Conservation (phyloP, 352 stramenopile genomes). For the Phytophthora europaea region DNA sequence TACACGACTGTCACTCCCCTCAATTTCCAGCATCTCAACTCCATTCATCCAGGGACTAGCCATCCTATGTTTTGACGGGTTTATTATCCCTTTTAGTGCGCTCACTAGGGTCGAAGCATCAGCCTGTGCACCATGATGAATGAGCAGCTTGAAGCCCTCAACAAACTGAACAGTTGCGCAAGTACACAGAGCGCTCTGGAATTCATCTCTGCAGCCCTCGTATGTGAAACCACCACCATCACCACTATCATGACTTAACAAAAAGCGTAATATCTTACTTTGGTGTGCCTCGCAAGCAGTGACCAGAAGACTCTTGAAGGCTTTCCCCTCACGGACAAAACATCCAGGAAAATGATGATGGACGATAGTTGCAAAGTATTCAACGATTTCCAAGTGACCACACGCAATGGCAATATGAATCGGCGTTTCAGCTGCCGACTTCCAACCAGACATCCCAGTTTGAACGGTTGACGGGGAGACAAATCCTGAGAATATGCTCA, state of each 20-base stretch:
- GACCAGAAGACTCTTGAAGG: slow-evolving; percentile 56
- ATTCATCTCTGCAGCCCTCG: slow-evolving; percentile 45
- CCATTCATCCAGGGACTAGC: slow-evolving; percentile 14
- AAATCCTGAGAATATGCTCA: slow-evolving; percentile 48
- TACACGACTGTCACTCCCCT: neutral
- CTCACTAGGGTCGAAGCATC: slow-evolving; percentile 46
- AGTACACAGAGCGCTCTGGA: slow-evolving; percentile 49
- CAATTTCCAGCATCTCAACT: slow-evolving; percentile 23
- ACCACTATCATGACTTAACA: slow-evolving; percentile 37
- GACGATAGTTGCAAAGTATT: slow-evolving; percentile 49
- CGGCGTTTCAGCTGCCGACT: slow-evolving; percentile 41
- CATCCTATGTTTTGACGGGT: slow-evolving; percentile 8
- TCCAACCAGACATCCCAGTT: slow-evolving; percentile 7
- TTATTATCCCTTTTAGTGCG: slow-evolving; percentile 41
- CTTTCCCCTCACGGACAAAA: slow-evolving; percentile 52
- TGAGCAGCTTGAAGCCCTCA: slow-evolving; percentile 51
- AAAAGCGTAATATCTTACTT: slow-evolving; percentile 45
- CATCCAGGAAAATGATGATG: slow-evolving; percentile 58
- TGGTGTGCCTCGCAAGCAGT: slow-evolving; percentile 49
- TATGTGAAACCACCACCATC: slow-evolving; percentile 52
- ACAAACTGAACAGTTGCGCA: slow-evolving; percentile 52
- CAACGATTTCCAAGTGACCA: slow-evolving; percentile 56
- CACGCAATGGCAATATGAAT: slow-evolving; percentile 63
- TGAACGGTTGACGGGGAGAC: neutral
- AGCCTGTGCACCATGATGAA: slow-evolving; percentile 41